Percentiles rank a stretch among this genome's conserved stretches.
Conservation (phyloP, 2,329 filamentous ascomycete genomes). For the Fusarium nodosum region DNA sequence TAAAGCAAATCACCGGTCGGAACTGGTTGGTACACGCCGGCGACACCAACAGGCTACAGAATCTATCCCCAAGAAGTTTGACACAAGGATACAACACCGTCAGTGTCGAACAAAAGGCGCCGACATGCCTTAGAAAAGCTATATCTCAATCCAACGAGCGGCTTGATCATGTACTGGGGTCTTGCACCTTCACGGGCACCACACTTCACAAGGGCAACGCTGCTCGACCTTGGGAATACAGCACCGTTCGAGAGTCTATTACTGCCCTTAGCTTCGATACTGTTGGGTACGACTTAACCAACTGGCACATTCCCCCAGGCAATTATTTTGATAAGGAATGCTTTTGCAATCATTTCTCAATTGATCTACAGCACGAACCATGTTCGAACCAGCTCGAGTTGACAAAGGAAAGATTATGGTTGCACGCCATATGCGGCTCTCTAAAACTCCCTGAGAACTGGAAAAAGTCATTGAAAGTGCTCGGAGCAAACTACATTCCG, state of each 20-base stretch:
- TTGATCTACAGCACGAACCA: constrained; percentile 8
- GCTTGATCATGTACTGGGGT: constrained; percentile 16
- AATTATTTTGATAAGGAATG: constrained; percentile 35
- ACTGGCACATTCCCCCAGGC: neutral
- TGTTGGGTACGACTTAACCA: constrained; percentile 18
- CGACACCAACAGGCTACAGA: constrained; percentile 10
- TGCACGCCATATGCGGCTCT: constrained; percentile 26
- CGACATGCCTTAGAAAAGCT: constrained; percentile 13
- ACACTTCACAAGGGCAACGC: constrained; percentile 20
- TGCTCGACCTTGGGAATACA: constrained; percentile 38
- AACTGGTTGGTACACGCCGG: constrained; percentile 32
- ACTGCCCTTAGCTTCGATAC: constrained; percentile 27
- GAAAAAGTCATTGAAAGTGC: neutral
- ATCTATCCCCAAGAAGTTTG: constrained; percentile 6
- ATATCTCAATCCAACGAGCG: neutral
- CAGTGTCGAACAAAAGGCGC: constrained; percentile 1
- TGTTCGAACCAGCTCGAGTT: neutral
- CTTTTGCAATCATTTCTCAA: constrained; percentile 23
- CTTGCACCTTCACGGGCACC: constrained; percentile 27
- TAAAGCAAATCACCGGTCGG: constrained; percentile 13
- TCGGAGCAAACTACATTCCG: neutral
- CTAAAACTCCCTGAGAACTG: neutral
- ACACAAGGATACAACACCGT: constrained; percentile 10
- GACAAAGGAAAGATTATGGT: constrained; percentile 20
- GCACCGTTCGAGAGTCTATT: constrained; percentile 2